Percentiles rank a stretch among this genome's conserved stretches.
Evolutionary conservation across 1,139 yeast species (phyloP).

Genomic region (Suhomyces bolitotheri): DNA sequence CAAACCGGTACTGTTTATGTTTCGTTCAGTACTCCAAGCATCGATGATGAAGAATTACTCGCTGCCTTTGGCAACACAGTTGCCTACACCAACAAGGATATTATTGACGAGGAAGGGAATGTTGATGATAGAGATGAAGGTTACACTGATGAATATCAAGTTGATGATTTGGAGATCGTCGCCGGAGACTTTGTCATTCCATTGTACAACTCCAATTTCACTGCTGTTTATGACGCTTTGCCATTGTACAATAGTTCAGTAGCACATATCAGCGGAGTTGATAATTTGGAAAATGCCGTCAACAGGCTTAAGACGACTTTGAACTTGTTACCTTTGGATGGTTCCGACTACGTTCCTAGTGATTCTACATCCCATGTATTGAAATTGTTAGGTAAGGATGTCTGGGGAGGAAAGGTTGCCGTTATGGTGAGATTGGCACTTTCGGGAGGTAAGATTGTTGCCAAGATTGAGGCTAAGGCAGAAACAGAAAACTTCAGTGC

Average conservation of each 20-base stretch:
- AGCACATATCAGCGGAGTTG: constrained; percentile 36
- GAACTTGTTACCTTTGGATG: constrained; percentile 80
- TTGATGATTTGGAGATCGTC: constrained; percentile 72
- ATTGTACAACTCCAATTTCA: constrained; percentile 75
- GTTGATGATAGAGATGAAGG: constrained; percentile 75
- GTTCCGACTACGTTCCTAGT: constrained; percentile 64
- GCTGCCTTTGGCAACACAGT: constrained; percentile 69
- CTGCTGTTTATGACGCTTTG: constrained; percentile 72
- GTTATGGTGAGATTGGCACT: constrained; percentile 70
- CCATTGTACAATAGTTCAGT: constrained; percentile 37
- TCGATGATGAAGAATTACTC: constrained; percentile 41
- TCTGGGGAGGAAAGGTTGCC: constrained; percentile 72
- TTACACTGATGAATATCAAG: constrained; percentile 89
- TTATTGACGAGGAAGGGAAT: constrained; percentile 74
- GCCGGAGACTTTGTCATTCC: constrained; percentile 87
- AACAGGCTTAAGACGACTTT: constrained; percentile 57
- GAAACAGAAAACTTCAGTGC: constrained; percentile 43
- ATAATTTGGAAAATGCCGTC: constrained; percentile 40
- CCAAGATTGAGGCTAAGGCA: constrained; percentile 72
- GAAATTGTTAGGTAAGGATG: constrained; percentile 81
- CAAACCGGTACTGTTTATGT: constrained; percentile 77
- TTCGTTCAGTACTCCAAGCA: constrained; percentile 61
- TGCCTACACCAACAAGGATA: constrained; percentile 76
- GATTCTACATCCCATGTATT: constrained; percentile 68
- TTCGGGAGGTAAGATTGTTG: constrained; percentile 68